These are phyloP conservation scores for Prunus campanulata DNA, from an alignment of 306 rosid species.

Conservation along the genomic window DNA sequence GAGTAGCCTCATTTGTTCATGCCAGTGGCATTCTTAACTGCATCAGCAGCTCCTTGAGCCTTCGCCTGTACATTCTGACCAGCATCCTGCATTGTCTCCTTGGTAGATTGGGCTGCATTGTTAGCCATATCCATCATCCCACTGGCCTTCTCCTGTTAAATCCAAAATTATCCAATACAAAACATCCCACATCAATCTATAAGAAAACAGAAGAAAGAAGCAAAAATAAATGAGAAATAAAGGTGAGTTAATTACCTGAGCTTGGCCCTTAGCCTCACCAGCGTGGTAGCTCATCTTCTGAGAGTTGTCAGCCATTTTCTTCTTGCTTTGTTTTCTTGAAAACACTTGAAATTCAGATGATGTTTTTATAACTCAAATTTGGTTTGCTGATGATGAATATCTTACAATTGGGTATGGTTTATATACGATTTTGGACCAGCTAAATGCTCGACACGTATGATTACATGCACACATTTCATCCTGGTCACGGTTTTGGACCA, in stretches of 20 bases:
- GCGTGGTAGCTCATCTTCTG: no score
- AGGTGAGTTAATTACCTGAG: no score
- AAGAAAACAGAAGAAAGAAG: no score
- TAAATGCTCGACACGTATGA: neutral
- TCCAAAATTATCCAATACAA: neutral
- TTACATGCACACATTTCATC: neutral
- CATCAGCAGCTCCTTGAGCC: conserved; percentile 65
- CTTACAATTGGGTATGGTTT: neutral
- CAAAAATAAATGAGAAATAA: no score
- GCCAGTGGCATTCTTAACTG: conserved; percentile 65
- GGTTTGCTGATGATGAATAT: neutral
- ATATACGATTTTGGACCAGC: neutral
- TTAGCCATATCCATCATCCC: no score
- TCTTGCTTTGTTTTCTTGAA: neutral
- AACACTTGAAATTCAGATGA: neutral
- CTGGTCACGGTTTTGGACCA: no score
- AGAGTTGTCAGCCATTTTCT: no score
- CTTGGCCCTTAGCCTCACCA: no score
- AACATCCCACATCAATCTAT: no score
- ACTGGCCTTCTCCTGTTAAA: conserved; percentile 8
- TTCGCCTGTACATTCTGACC: conserved; percentile 42
- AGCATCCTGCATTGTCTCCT: conserved; percentile 34
- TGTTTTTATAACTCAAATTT: neutral
- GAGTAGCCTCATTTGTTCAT: conserved; percentile 39
- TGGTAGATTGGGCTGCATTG: conserved; percentile 50